phyloP scores from a whole-genome alignment of 352 stramenopile genomes.

The Pseudoperonospora humuli region DNA sequence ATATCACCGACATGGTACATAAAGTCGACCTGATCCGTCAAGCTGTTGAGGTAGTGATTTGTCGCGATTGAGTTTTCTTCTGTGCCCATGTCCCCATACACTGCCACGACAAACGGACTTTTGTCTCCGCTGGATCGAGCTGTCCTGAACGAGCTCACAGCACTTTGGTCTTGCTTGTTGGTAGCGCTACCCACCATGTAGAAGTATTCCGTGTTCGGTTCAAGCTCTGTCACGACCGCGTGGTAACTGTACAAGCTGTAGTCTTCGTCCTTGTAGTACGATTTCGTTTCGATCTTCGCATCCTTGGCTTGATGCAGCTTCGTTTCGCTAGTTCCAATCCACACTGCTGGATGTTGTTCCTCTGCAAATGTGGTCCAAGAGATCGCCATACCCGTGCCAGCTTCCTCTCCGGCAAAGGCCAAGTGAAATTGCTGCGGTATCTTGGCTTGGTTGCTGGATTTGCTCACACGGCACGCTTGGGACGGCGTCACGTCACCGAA shows the following conservation, averaged over 20 bases:
- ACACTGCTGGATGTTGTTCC: slow-evolving; percentile 31
- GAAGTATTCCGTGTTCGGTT: slow-evolving; percentile 22
- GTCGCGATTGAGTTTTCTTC: slow-evolving; percentile 22
- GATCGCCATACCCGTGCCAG: slow-evolving; percentile 23
- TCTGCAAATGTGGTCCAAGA: slow-evolving; percentile 34
- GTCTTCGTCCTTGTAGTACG: slow-evolving; percentile 35
- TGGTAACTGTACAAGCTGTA: slow-evolving; percentile 36
- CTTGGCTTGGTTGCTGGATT: slow-evolving; percentile 15
- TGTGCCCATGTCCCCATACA: slow-evolving; percentile 36
- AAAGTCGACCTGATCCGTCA: slow-evolving; percentile 27
- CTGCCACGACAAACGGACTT: slow-evolving; percentile 23
- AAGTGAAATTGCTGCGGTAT: slow-evolving; percentile 45
- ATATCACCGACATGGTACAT: slow-evolving; percentile 38
- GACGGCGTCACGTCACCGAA: slow-evolving; percentile 36
- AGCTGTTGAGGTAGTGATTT: slow-evolving; percentile 24
- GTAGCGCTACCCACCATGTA: slow-evolving; percentile 21
- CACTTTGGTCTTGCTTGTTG: slow-evolving; percentile 12
- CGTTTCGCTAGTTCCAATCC: slow-evolving; percentile 20
- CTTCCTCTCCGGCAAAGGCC: slow-evolving; percentile 30
- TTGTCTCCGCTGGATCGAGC: slow-evolving; percentile 22
- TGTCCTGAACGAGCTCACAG: slow-evolving; percentile 40
- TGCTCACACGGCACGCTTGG: slow-evolving; percentile 39
- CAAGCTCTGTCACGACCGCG: slow-evolving; percentile 12
- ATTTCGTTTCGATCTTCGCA: slow-evolving; percentile 18
- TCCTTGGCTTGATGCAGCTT: slow-evolving; percentile 12